Evolutionary conservation across 257 asterid species (phyloP).

Genomic region (Cruciata laevipes): DNA sequence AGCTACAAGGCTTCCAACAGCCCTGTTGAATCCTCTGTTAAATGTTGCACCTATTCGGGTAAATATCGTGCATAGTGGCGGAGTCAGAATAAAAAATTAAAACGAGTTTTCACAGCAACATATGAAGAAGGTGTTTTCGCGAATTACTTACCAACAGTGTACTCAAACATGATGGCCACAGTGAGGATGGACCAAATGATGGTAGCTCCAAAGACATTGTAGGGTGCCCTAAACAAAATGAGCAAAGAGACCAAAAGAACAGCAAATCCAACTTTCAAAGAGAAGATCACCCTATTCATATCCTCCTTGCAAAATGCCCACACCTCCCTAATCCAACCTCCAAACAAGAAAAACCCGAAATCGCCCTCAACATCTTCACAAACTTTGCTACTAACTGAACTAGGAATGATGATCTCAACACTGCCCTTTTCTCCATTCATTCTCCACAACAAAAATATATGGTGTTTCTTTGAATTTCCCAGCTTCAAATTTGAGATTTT

Average conservation of each 20-base stretch:
- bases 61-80: not conserved
- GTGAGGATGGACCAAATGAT: slow-evolving; percentile 76
- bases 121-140: no score
- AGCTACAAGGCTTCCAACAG: slow-evolving; percentile 65
- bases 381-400: slow-evolving; percentile 14
- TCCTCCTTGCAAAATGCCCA: slow-evolving; percentile 60
- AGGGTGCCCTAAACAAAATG: slow-evolving; percentile 42
- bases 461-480: slow-evolving; percentile 8
- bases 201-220: slow-evolving; percentile 47
- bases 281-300: slow-evolving; percentile 38
- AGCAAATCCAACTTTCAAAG: slow-evolving; percentile 68
- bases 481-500: not conserved
- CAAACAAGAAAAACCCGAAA: slow-evolving; percentile 14
- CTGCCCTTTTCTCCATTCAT: slow-evolving; percentile 55
- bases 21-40: slow-evolving; percentile 62
- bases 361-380: slow-evolving; percentile 18
- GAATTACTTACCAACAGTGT: slow-evolving; percentile 51
- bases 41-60: slow-evolving; percentile 45
- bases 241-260: slow-evolving; percentile 56
- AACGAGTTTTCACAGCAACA: not conserved
- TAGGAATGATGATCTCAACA: slow-evolving; percentile 39
- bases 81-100: not conserved
- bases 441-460: slow-evolving; percentile 24
- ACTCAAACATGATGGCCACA: slow-evolving; percentile 71
- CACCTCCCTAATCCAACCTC: slow-evolving; percentile 25